These are phyloP conservation scores for Cercospora citrullina DNA, from an alignment of 2,329 filamentous ascomycete species.

Conservation along the genomic window DNA sequence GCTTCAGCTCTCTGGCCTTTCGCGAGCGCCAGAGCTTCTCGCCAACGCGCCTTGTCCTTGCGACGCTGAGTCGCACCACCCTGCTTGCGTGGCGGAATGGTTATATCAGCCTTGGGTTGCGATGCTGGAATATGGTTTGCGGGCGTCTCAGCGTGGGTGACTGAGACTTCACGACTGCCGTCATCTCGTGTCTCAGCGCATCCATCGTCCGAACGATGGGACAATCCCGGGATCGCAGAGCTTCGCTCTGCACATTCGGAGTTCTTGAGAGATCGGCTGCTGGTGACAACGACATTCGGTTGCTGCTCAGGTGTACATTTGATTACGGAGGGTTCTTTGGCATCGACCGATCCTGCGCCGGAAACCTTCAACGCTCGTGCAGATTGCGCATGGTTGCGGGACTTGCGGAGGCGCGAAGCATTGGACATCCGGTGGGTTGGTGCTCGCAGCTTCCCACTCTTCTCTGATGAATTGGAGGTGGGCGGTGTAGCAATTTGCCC, in stretches of 20 bases:
- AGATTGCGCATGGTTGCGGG: neutral
- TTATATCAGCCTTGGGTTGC: conserved; percentile 1
- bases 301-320: neutral
- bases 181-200: neutral
- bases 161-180: neutral
- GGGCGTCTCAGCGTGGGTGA: neutral
- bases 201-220: neutral
- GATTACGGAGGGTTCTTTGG: neutral
- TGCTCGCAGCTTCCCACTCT: conserved; percentile 11
- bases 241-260: neutral
- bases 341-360: neutral
- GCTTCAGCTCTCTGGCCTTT: conserved; percentile 10
- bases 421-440: neutral
- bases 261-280: neutral
- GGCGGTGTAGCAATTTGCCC: conserved; percentile 3
- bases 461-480: neutral
- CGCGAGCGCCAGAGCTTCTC: conserved; percentile 14
- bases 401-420: conserved; percentile 6
- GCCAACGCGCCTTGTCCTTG: conserved; percentile 14
- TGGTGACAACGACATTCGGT: neutral
- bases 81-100: conserved; percentile 4
- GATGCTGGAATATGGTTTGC: neutral
- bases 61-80: neutral
- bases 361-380: neutral
- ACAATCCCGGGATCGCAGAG: neutral